phyloP scores from a whole-genome alignment of 352 stramenopile species.

The Thalassiosira livingstoniorum region DNA sequence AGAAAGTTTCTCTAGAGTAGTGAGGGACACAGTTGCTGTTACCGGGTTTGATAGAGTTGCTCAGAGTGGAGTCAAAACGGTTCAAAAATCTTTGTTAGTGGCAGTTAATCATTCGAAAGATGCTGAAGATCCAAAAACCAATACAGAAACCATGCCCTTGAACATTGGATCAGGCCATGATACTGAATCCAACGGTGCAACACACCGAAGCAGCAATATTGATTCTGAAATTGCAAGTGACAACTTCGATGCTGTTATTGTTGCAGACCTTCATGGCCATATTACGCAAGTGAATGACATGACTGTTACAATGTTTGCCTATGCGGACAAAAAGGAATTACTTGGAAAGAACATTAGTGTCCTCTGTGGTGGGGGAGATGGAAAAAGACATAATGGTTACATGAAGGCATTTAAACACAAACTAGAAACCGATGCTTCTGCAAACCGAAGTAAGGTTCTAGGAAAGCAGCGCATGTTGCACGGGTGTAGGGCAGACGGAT shows the following conservation, averaged over 20 bases:
- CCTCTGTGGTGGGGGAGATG: constrained; percentile 33
- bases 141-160: not conserved
- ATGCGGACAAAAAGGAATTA: constrained; percentile 32
- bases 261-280: constrained; percentile 36
- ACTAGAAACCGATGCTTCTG: not conserved
- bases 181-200: too few species aligned
- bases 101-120: not conserved
- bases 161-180: too few species aligned
- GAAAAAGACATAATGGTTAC: constrained; percentile 34
- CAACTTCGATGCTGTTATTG: constrained; percentile 43
- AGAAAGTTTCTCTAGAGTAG: too few species aligned
- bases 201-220: too few species aligned
- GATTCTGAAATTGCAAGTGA: too few species aligned
- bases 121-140: not conserved
- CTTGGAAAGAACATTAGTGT: constrained; percentile 50
- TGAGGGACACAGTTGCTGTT: too few species aligned
- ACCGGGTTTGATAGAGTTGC: not conserved
- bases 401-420: constrained; percentile 41
- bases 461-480: constrained; percentile 30
- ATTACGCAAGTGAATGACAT: constrained; percentile 49
- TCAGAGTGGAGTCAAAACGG: too few species aligned
- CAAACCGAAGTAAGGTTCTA: constrained; percentile 31
- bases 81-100: not conserved
- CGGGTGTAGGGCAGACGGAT: constrained; percentile 32
- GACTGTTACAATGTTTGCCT: constrained; percentile 36